Evolutionary conservation across 768 basidiomycete species (phyloP), one percentile per base, ranked within the genome.

Genomic region (Phanerochaete carnosa): DNA sequence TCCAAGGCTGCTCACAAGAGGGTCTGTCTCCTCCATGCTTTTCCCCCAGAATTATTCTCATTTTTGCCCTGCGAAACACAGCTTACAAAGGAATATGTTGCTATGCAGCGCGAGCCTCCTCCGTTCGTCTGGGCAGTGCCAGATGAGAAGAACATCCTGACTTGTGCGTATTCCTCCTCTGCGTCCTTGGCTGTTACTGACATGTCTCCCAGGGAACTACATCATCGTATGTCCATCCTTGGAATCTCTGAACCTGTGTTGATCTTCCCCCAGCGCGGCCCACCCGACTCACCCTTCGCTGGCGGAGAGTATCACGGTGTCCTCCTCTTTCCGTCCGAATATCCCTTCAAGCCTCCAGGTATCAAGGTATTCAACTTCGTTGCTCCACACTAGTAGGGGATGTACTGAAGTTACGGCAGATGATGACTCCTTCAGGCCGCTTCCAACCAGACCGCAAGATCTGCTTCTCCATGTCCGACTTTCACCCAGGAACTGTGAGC

Each of bases 381-480:
- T 39, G 13, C 33, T 29, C 54, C 45, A 46, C 57, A 37, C 59
- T 33, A 62, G 45, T 58, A 49, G 51, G 62, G 59, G 56, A 19
- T 51, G 32, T 50, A 57, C 45, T n/a, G 61, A 65, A 51, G 12
- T 54, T 32, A 49, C 62, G 55, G 45, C 61, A 95, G 93, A 93
- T 95, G 92, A 83, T 87, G 66, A 95, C 94, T 15, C 94, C 94
- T 0, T 92, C 91, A 5, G 94, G 94, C 22, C 86, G 94, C 61
- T 95, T 95, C 75, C 85, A 90, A 65, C 91, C 92, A 23, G 92
- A 94, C 79, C 88, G 86, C 77, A 97, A 95, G 82, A 97, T 98
- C 58, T 98, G 95, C 72, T 96, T 97, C 76, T 96, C 94, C 25
- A 97, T 98, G 94, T 94, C 93, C 3, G 93, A 95, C 73, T 95